Base-by-base conservation (phyloP, 2,329 filamentous ascomycete species). In the Neofusicoccum sp. region DNA sequence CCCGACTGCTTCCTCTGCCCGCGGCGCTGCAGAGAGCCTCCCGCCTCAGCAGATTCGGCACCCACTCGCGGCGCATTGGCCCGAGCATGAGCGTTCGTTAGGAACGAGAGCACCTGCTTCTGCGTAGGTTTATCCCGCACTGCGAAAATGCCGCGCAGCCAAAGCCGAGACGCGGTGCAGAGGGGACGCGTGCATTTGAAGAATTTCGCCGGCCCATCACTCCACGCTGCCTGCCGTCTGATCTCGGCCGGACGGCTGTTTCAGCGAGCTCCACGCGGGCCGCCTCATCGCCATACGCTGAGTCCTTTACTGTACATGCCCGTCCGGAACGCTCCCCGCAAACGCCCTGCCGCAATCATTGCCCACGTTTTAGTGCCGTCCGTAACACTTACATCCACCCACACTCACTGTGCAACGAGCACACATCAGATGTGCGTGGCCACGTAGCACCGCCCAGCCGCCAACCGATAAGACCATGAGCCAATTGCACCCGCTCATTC, bases 191-290 rank as follows among this genome's bases (percentile, higher is more conserved):
- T 36, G 49, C 26, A 6, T 26, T 12, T 30, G 24, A 31, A 41
- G 26, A 16, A 24, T 41, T n/a, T 26, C 24, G 8, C 36, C 49
- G 28, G 49, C 31, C 49, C 36, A 54, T 54, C 49, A 6, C 9
- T 48, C 30, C 28, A 33, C 30, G 16, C 6, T 9, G 14, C 16
- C 34, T n/a, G 49, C 48, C 30, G 48, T 24, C 24, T 40, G 11
- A n/a, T 36, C 51, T 56, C 51, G 51, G 51, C 14, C 36, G 51
- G 38, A 24, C 51, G 51, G 51, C 49, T 41, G 5, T 24, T 31
- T 28, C 48, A n/a, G n/a, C n/a, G n/a, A n/a, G n/a, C n/a, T n/a
- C n/a, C n/a, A n/a, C n/a, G n/a, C n/a, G n/a, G n/a, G n/a, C n/a
- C n/a, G n/a, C n/a, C n/a, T n/a, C n/a, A n/a, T n/a, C n/a, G n/a